Evolutionary conservation across 2,329 filamentous ascomycete genomes (phyloP), one percentile per base, ranked within the genome.

Genomic region (Aspergillus felis): DNA sequence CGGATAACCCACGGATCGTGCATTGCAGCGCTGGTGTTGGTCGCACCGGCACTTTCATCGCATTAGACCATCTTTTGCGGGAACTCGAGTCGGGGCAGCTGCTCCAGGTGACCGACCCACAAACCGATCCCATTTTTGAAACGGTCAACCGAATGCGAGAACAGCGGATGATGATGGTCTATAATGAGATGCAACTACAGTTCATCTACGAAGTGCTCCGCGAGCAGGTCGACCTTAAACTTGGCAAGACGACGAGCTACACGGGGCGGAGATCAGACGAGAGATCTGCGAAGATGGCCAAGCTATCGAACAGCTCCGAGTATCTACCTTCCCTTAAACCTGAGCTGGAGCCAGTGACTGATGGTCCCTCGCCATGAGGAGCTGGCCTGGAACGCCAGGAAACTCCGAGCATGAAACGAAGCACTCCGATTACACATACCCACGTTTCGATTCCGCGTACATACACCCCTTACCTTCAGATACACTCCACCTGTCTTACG

Each of bases 141-240:
- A 89, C 89, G 0, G 92, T 99, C 54, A 88, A 96, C 66, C 76
- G 79, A 59, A 81, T 99, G 55, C 84, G 94, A 48, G 85, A 93
- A 73, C 94, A 99, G 79, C 84, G 94, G 20, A 90, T 91, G 78
- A 90, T 88, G 76, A 99, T 99, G 94, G 94, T 99, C 4, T 94
- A 97, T 76, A 88, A 90, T 49, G 89, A 93, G 66, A 73, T 82
- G 50, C 94, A 99, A 72, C 94, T 90, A 67, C 76, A 84, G 41
- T 97, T 97, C 72, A 84, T 99, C 57, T 97, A 99, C 76, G 86
- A 92, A 68, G 90, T 95, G 1, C 74, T 97, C 67, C 84, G 86
- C 53, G 88, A 91, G 71, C 72, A 76, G 58, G 66, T 66, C 5
- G 69, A 73, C 53, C 46, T 66, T 24, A 73, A 69, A 54, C 65